These are phyloP conservation scores for Mortierella hygrophila DNA, from an alignment of 192 early-diverging fungal species.

Conservation along the genomic window DNA sequence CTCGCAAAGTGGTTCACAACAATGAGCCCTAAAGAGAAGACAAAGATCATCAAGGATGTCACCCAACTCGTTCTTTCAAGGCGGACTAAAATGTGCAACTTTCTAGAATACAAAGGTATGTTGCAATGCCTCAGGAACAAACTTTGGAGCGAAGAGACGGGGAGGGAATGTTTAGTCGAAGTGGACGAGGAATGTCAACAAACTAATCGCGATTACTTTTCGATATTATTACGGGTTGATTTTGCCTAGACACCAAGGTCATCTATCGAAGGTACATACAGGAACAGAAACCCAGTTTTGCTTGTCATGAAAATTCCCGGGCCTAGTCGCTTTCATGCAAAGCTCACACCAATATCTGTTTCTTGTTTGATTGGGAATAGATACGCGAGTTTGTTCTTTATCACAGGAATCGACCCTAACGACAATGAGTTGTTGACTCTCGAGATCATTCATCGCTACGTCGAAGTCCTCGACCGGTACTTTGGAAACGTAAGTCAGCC, in stretches of 20 bases:
- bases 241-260: conserved; percentile 66
- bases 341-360: neutral
- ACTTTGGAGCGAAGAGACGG: neutral
- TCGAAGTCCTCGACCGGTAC: conserved; percentile 97
- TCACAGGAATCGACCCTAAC: conserved; percentile 91
- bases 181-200: neutral
- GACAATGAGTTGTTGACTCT: conserved; percentile 96
- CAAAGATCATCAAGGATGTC: conserved; percentile 95
- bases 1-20: conserved; percentile 88
- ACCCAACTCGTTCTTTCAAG: conserved; percentile 89
- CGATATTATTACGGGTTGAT: neutral
- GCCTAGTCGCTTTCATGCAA: neutral
- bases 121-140: neutral
- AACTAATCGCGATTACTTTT: neutral
- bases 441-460: conserved; percentile 98
- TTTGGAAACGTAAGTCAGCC: conserved; percentile 86
- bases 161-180: neutral
- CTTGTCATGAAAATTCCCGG: neutral
- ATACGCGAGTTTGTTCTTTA: conserved; percentile 97
- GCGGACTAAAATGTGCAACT: conserved; percentile 97
- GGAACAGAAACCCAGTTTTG: neutral
- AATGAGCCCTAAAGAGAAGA: conserved; percentile 89
- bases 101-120: conserved; percentile 94
- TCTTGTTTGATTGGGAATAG: conserved; percentile 48
- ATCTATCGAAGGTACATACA: conserved; percentile 69